A percentile compares a stretch with the other conserved stretches of the same genome.
phyloP scores from a whole-genome alignment of 768 basidiomycete species.

The Macrolepiota dolichaula region DNA sequence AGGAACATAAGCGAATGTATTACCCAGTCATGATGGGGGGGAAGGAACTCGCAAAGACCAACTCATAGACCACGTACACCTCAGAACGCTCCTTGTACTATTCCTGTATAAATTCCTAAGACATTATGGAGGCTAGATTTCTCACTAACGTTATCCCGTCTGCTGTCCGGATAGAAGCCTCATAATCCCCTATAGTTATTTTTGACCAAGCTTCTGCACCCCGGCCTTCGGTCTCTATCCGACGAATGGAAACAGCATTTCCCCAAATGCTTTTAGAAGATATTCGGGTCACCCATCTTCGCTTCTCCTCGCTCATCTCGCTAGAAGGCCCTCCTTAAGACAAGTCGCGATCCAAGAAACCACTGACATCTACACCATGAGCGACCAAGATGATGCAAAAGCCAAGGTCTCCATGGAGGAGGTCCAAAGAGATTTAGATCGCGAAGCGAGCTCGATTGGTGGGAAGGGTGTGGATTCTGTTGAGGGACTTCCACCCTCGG shows the following conservation, averaged over 20 bases:
- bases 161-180: background rate
- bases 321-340: background rate
- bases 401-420: constrained; percentile 1
- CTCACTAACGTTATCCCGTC: background rate
- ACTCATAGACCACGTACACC: too few relatives aligned
- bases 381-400: background rate
- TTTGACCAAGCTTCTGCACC: background rate
- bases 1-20: too few relatives aligned
- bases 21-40: too few relatives aligned
- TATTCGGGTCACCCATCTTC: too few relatives aligned
- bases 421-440: background rate
- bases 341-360: too few relatives aligned
- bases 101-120: too few relatives aligned
- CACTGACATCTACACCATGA: too few relatives aligned
- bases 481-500: constrained; percentile 1
- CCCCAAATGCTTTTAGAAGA: background rate
- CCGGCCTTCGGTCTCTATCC: background rate
- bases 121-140: background rate
- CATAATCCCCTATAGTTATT: background rate
- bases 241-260: background rate
- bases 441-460: background rate
- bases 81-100: too few relatives aligned
- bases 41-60: too few relatives aligned
- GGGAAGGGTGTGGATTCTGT: background rate
- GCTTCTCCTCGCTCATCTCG: background rate